Evolutionary conservation across 2,329 filamentous ascomycete species (phyloP).

Genomic region (Colletotrichum horii): DNA sequence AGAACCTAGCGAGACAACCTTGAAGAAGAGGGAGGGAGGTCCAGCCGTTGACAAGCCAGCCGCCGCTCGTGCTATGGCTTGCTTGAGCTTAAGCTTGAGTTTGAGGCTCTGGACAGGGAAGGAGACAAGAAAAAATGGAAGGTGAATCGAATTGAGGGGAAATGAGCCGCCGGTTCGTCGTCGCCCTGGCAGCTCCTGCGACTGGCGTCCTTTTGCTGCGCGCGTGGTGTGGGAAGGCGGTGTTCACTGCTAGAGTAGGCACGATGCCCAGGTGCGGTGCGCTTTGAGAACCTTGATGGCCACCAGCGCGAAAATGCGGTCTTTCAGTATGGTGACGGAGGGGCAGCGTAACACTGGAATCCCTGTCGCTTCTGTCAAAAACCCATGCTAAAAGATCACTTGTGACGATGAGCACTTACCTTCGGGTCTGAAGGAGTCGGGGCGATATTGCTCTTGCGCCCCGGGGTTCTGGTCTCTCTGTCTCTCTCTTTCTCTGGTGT

Average conservation of each 20-base stretch:
- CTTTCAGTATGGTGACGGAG: conserved; percentile 19
- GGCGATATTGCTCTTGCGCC: background rate
- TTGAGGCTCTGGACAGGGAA: background rate
- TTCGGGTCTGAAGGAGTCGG: background rate
- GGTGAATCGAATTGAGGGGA: background rate
- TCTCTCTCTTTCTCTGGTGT: background rate
- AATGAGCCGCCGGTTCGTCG: background rate
- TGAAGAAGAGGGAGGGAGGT: background rate
- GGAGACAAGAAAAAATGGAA: background rate
- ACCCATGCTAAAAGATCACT: background rate
- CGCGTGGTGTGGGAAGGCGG: conserved; percentile 7
- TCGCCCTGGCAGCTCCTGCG: background rate
- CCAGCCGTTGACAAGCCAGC: background rate
- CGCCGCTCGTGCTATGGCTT: background rate
- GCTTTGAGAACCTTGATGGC: conserved; percentile 21
- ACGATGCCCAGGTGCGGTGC: conserved; percentile 10
- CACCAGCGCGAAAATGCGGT: conserved; percentile 16
- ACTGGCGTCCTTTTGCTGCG: background rate
- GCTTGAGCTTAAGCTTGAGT: background rate
- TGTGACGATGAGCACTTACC: conserved; percentile 7
- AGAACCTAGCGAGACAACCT: background rate
- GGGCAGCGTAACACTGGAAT: conserved; percentile 19
- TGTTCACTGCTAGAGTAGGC: background rate
- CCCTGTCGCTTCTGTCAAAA: conserved; percentile 15
- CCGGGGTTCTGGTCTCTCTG: background rate